Evolutionary conservation across 805 yeast genomes (phyloP).

Genomic region (Ogataea nitratoaversa): DNA sequence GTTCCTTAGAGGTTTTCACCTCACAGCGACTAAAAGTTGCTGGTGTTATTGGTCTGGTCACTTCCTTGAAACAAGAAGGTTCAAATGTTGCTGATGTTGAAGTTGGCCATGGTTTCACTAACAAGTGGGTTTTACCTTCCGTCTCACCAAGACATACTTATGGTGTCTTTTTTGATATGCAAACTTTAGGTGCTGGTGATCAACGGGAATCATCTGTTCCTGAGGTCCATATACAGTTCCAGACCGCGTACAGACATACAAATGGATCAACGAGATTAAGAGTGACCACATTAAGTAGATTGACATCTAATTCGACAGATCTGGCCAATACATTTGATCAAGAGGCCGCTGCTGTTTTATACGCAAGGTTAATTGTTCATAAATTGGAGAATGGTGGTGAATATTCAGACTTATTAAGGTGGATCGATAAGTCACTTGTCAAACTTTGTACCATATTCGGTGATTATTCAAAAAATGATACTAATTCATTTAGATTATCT

Average conservation of each 20-base stretch:
- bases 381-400: slow-evolving; percentile 77
- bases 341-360: slow-evolving; percentile 94
- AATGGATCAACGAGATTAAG: slow-evolving; percentile 84
- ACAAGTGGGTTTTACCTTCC: slow-evolving; percentile 81
- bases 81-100: slow-evolving; percentile 85
- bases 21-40: slow-evolving; percentile 83
- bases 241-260: slow-evolving; percentile 93
- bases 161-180: slow-evolving; percentile 85
- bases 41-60: slow-evolving; percentile 92
- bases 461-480: slow-evolving; percentile 84
- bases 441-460: slow-evolving; percentile 90
- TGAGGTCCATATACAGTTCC: slow-evolving; percentile 57
- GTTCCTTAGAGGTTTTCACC: slow-evolving; percentile 80
- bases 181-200: slow-evolving; percentile 43
- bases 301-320: slow-evolving; percentile 47
- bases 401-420: slow-evolving; percentile 79
- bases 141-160: slow-evolving; percentile 85
- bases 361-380: slow-evolving; percentile 87
- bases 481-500: slow-evolving; percentile 74
- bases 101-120: slow-evolving; percentile 90
- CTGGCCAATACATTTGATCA: slow-evolving; percentile 79
- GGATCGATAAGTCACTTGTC: slow-evolving; percentile 91
- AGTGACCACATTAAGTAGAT: slow-evolving; percentile 76
- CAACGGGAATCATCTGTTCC: slow-evolving; percentile 35
- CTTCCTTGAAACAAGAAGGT: slow-evolving; percentile 63